A percentile compares a stretch with the other conserved stretches of the same genome.
These are phyloP conservation scores for Platanthera guangdongensis DNA, from an alignment of 106 monocot species.

Conservation along the genomic window DNA sequence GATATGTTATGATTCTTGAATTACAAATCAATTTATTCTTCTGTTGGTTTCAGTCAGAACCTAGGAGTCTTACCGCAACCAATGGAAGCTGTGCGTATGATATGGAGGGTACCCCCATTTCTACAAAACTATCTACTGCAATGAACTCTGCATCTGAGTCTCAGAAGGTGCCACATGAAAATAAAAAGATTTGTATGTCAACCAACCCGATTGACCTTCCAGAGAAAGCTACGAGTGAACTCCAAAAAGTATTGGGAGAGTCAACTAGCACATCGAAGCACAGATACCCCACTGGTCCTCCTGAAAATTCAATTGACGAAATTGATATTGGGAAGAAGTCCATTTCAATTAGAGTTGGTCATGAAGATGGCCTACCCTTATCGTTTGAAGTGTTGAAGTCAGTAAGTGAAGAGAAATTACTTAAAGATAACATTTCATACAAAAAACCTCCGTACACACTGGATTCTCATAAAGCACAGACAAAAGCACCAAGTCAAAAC, in stretches of 20 bases:
- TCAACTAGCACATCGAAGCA: constrained; percentile 11
- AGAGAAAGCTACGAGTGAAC: not conserved
- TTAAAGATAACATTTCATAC: constrained; percentile 34
- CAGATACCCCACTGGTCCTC: not conserved
- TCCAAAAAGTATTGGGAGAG: constrained; percentile 9
- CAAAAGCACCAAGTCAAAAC: constrained; percentile 27
- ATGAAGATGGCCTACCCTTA: constrained; percentile 14
- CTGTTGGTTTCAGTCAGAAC: constrained; percentile 34
- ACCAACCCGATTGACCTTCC: constrained; percentile 4
- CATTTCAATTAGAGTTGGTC: constrained; percentile 14
- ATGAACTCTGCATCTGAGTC: constrained; percentile 18
- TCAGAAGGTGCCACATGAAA: constrained; percentile 17
- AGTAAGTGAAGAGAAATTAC: constrained; percentile 25
- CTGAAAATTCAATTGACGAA: constrained; percentile 9
- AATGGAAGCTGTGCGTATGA: constrained; percentile 13
- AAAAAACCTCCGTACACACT: constrained; percentile 72
- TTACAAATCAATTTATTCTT: constrained; percentile 2
- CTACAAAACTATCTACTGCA: constrained; percentile 1
- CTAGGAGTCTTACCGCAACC: constrained; percentile 12
- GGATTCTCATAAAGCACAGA: constrained; percentile 32
- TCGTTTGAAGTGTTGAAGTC: constrained; percentile 16
- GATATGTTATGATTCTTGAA: constrained; percentile 5
- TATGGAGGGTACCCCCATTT: constrained; percentile 7
- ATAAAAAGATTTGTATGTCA: constrained; percentile 13
- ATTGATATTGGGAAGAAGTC: constrained; percentile 12